Base-by-base conservation (phyloP, 176 grass and related monocot species). In the Chloris gayana region DNA sequence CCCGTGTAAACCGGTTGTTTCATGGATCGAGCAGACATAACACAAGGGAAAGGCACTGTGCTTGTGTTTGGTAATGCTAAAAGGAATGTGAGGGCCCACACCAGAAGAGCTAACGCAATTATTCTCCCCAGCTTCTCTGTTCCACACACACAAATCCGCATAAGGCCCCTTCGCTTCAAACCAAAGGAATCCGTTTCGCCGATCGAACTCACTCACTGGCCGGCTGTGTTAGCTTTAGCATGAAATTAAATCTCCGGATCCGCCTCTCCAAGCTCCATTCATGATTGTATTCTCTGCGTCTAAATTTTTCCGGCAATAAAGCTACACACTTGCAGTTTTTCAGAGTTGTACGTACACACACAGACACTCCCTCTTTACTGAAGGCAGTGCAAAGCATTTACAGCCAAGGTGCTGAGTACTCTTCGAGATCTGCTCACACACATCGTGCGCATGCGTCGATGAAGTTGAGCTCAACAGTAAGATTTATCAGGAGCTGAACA, bases 71-170 rank as follows among this genome's bases (percentile, higher is more conserved):
- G 87, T 73, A 77, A 85, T 22, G 66, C 83, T 57, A 59, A 82
- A 85, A 67, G 87, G 47, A 70, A 89, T 85, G 78, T 82, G 83
- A 85, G 83, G 87, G 60, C 59, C 87, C 87, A 45, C 44, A 67
- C 49, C 5, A 25, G 39, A 33, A 32, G 57, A 46, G 53, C 31
- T 34, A 83, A 67, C 58, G 32, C 76, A 81, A 85, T 85, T 80
- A 88, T 85, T 76, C 76, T 39, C 80, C 25, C 8, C 41, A 6
- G 32, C 44, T 17, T 17, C 64, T 50, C 72, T 89, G 87, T 77
- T 89, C 64, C 37, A 77, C 76, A 69, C 75, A 79, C 70, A 78
- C 71, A 5, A 35, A 37, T 37, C 4, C 70, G 70, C 50, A 45
- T 45, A 45, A 45, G 14, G 44, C 44, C 44, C 65, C 65, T 22